phyloP scores from a whole-genome alignment of 768 basidiomycete genomes.

The Sistotremastrum suecicum region DNA sequence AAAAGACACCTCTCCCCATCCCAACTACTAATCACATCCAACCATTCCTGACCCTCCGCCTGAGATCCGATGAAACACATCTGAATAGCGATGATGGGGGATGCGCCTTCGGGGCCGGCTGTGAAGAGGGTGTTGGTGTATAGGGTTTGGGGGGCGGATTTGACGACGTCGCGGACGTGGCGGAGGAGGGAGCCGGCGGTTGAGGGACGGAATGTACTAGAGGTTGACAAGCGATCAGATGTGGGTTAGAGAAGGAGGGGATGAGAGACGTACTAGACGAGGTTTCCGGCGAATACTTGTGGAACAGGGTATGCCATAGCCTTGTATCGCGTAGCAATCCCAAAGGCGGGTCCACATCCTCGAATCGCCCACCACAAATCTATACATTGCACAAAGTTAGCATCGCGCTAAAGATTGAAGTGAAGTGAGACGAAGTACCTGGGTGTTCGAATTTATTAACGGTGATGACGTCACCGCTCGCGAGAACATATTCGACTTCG shows the following conservation, averaged over 20 bases:
- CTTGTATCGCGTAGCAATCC: conserved; percentile 81
- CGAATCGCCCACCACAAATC: conserved; percentile 84
- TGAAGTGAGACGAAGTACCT: conserved; percentile 34
- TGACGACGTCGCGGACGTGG: conserved; percentile 89
- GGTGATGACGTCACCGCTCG: conserved; percentile 76
- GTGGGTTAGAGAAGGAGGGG: neutral
- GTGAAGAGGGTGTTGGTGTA: conserved; percentile 87
- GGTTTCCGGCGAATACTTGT: conserved; percentile 82
- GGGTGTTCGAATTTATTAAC: conserved; percentile 60
- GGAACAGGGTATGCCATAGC: conserved; percentile 82
- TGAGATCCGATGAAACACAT: conserved; percentile 78
- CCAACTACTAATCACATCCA: conserved; percentile 76
- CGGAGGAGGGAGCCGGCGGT: conserved; percentile 80
- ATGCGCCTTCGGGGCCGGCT: conserved; percentile 72
- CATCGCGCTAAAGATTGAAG: neutral
- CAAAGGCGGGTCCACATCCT: conserved; percentile 72
- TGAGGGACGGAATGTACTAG: conserved; percentile 73
- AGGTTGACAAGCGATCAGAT: conserved; percentile 6
- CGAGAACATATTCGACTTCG: conserved; percentile 84
- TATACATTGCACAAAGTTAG: conserved; percentile 13
- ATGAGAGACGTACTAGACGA: conserved; percentile 62
- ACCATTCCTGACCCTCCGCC: conserved; percentile 60
- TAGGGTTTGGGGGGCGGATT: conserved; percentile 72
- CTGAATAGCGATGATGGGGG: conserved; percentile 81
- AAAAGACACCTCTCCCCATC: conserved; percentile 74